phyloP scores from a whole-genome alignment of 371 early-diverging fungal species.

The Saksenaea oblongispora region DNA sequence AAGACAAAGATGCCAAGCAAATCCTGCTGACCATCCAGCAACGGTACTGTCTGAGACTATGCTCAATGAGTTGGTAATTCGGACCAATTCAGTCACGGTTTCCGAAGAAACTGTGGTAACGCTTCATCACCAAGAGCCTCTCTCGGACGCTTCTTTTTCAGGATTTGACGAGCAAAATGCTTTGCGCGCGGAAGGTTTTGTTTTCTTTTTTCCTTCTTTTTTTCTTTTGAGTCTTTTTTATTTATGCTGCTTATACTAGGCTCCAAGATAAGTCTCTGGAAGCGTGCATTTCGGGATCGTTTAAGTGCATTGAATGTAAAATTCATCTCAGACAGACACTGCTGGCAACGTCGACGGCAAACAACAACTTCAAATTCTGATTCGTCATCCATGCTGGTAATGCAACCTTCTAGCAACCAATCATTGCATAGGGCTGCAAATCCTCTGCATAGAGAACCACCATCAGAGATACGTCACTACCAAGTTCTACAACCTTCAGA shows the following conservation, averaged over 20 bases:
- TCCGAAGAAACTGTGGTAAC: background rate
- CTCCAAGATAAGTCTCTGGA: too few relatives aligned
- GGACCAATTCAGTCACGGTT: background rate
- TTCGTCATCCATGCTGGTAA: background rate
- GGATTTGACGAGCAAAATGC: too few relatives aligned
- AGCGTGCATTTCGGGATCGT: too few relatives aligned
- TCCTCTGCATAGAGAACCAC: background rate
- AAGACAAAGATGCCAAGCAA: conserved; percentile 19
- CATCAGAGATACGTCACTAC: conserved; percentile 8
- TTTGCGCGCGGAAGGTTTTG: too few relatives aligned
- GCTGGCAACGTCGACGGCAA: too few relatives aligned
- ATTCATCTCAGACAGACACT: too few relatives aligned
- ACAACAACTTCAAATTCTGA: too few relatives aligned
- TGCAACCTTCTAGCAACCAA: conserved; percentile 1
- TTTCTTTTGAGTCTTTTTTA: too few relatives aligned
- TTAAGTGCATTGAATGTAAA: too few relatives aligned
- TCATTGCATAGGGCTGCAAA: conserved; percentile 2
- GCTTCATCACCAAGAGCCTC: background rate
- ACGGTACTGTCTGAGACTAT: background rate
- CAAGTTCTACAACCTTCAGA: conserved; percentile 12
- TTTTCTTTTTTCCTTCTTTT: too few relatives aligned
- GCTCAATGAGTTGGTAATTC: background rate
- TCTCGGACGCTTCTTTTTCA: background rate
- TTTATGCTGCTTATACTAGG: too few relatives aligned
- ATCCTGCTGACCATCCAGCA: background rate